phyloP scores from a whole-genome alignment of 768 basidiomycete genomes.

The Grammothele lineata region DNA sequence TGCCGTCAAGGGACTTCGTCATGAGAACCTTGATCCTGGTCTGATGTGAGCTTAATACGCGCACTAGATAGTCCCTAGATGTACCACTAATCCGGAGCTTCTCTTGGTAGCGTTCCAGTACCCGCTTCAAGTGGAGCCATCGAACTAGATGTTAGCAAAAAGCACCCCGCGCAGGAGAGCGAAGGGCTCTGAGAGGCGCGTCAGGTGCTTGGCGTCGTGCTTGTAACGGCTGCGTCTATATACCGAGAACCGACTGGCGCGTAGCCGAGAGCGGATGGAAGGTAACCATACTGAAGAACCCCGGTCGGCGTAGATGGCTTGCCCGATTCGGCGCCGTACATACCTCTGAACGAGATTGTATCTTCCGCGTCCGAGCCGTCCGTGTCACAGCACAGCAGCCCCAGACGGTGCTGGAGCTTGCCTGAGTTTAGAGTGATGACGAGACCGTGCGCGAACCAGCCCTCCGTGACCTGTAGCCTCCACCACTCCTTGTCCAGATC shows the following conservation, averaged over 20 bases:
- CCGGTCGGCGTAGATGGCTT: neutral
- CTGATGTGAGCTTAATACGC: neutral
- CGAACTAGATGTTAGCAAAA: conserved; percentile 92
- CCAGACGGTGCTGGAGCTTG: conserved; percentile 91
- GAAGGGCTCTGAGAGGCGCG: conserved; percentile 75
- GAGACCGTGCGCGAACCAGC: conserved; percentile 90
- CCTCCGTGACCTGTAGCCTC: conserved; percentile 80
- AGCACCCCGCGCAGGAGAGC: conserved; percentile 95
- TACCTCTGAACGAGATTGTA: conserved; percentile 97
- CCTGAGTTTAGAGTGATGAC: conserved; percentile 91
- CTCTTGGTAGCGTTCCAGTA: conserved; percentile 82
- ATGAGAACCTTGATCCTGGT: conserved; percentile 33
- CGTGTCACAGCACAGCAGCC: conserved; percentile 78
- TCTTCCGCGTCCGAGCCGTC: conserved; percentile 86
- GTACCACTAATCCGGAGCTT: conserved; percentile 68
- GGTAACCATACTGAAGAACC: conserved; percentile 73
- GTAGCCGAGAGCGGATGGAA: conserved; percentile 84
- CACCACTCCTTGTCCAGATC: conserved; percentile 92
- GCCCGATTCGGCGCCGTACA: conserved; percentile 25
- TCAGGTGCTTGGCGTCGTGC: conserved; percentile 74
- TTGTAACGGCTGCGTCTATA: conserved; percentile 82
- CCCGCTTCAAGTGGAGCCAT: conserved; percentile 83
- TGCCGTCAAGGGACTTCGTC: conserved; percentile 31
- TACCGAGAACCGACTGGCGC: conserved; percentile 81
- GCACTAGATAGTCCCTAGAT: neutral